Evolutionary conservation across 441 rosid species (phyloP), one percentile per base, ranked within the genome.

Genomic region (Codiaeum variegatum): DNA sequence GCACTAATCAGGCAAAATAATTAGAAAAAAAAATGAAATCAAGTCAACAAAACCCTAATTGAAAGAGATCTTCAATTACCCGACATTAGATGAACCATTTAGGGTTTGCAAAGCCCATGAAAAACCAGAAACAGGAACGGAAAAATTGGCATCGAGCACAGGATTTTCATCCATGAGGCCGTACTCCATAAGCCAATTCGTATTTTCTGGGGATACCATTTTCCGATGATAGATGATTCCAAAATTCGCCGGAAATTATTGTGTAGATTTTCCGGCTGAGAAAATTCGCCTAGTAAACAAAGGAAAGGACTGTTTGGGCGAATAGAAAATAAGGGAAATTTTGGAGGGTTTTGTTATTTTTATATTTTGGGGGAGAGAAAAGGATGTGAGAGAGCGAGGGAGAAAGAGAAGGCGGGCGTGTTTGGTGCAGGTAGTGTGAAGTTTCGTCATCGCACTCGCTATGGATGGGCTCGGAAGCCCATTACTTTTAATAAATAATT

Each of bases 181-280:
- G 55, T 76, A 90, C 70, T 94, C 97, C 18, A 70, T 77, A 67
- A 90, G 84, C 96, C 96, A 91, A 76, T 88, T 91, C 66, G 89
- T 66, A 82, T 79, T 85, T 75, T 88, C 98, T 58, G 91, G 91
- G 0, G 93, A 87, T 58, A 85, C 94, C 98, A 94, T 94, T 83
- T 78, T 69, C 69, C 26, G 19, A 38, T 13, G 40, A 26, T 0
- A 5, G 31, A 13, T 23, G 51, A 23, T 23, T 49, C 26, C 61
- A 38, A 61, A 46, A 28, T 62, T 47, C 71, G 77, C 80, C 78
- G 76, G 82, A 65, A 73, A 23, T 24, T 9, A 23, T n/a, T 12
- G 4, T 2, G 67, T 0, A 16, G 54, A 34, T 13, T 62, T 29
- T n/a, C 62, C 78, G 70, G 79, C 38, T n/a, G n/a, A 26, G 11